Conservation (phyloP, 495 filamentous ascomycete genomes). For the Amniculicola lignicola region DNA sequence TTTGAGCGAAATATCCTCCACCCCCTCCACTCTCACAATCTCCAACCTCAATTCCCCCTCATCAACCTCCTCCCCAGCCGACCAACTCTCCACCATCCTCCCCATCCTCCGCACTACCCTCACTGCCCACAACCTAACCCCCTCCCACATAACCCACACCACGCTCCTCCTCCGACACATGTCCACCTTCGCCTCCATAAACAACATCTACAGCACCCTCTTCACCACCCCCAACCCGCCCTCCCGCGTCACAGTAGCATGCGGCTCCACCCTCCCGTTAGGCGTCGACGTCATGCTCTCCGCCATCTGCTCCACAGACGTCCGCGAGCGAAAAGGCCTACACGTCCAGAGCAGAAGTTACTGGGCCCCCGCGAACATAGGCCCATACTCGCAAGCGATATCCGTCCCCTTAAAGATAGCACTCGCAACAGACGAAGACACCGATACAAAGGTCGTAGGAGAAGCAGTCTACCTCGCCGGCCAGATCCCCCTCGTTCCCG, state of each 20-base stretch:
- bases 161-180: constrained; percentile 78
- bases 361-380: constrained; percentile 98
- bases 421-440: constrained; percentile 29
- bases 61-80: constrained; percentile 11
- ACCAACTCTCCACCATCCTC: constrained; percentile 43
- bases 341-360: constrained; percentile 93
- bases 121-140: constrained; percentile 29
- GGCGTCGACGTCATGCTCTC: constrained; percentile 61
- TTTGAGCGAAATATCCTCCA: neutral
- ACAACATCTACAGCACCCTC: constrained; percentile 65
- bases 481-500: constrained; percentile 85
- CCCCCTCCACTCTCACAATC: neutral
- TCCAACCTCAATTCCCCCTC: constrained; percentile 33
- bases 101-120: constrained; percentile 18
- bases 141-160: constrained; percentile 64
- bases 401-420: constrained; percentile 48
- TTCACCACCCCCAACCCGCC: constrained; percentile 79
- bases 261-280: constrained; percentile 59
- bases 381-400: constrained; percentile 92
- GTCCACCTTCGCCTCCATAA: constrained; percentile 70
- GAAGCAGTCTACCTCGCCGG: constrained; percentile 66
- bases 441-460: neutral
- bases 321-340: constrained; percentile 50
- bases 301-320: constrained; percentile 45
- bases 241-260: constrained; percentile 76